These are phyloP conservation scores for Vigna mungo DNA, from an alignment of 306 rosid species.

Conservation along the genomic window DNA sequence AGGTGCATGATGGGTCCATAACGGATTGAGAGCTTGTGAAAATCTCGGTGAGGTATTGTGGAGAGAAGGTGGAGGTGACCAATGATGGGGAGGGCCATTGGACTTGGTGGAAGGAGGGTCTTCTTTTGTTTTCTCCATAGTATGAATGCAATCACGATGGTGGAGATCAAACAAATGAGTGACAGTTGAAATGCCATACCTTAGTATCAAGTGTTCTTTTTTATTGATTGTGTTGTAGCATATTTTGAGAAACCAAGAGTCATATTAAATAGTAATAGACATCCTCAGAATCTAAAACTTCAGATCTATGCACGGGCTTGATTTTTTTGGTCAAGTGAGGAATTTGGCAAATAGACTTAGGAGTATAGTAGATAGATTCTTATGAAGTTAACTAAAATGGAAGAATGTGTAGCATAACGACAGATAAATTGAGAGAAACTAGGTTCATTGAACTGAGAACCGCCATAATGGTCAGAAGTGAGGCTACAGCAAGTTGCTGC, in stretches of 20 bases:
- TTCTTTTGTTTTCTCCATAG: slow-evolving; percentile 35
- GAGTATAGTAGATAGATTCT: not conserved
- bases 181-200: slow-evolving; percentile 41
- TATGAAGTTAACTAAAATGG: not conserved
- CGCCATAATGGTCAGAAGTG: not conserved
- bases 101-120: slow-evolving; percentile 53
- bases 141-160: slow-evolving; percentile 38
- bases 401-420: not conserved
- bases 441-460: not conserved
- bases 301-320: not conserved
- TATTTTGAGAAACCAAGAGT: not conserved
- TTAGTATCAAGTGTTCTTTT: not conserved
- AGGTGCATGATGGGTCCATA: slow-evolving; percentile 51
- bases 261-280: not conserved
- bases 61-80: slow-evolving; percentile 59
- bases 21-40: slow-evolving; percentile 47
- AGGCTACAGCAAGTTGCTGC: not conserved
- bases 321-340: not conserved
- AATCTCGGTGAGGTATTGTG: slow-evolving; percentile 46
- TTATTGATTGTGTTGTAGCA: not conserved
- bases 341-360: not conserved
- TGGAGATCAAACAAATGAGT: slow-evolving; percentile 37
- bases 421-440: not conserved
- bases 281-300: not conserved
- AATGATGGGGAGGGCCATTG: slow-evolving; percentile 52